Conservation (phyloP, 306 rosid species). For the Vigna radiata region DNA sequence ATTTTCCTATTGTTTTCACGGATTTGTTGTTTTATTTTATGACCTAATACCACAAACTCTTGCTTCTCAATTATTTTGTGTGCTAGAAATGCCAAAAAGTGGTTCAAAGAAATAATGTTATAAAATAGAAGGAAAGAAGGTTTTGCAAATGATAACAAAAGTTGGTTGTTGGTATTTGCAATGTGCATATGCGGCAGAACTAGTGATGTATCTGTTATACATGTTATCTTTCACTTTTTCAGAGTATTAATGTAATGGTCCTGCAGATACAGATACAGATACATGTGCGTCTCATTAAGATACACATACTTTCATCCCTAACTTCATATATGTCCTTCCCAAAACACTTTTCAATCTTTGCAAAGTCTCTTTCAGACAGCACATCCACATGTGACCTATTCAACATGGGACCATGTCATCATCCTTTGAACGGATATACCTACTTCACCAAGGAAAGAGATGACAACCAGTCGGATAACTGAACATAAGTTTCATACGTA, state of each 20-base stretch:
- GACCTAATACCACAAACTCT: background rate
- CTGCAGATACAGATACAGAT: conserved; percentile 17
- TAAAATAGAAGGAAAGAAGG: background rate
- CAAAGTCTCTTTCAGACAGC: conserved; percentile 60
- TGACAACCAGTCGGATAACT: no score
- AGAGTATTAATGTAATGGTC: conserved; percentile 51
- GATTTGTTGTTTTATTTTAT: background rate
- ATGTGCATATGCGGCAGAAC: conserved; percentile 23
- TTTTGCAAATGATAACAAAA: conserved; percentile 30
- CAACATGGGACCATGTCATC: conserved; percentile 57
- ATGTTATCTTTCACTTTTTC: conserved; percentile 23
- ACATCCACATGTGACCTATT: conserved; percentile 59
- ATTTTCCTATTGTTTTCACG: background rate
- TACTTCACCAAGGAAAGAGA: background rate
- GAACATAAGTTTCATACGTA: no score
- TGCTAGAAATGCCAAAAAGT: conserved; percentile 20
- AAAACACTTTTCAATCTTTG: conserved; percentile 46
- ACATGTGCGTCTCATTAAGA: conserved; percentile 53
- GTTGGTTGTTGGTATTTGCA: conserved; percentile 14
- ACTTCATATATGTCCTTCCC: conserved; percentile 40
- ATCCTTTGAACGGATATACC: conserved; percentile 53
- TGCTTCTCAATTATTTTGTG: conserved; percentile 5
- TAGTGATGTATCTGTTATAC: conserved; percentile 25
- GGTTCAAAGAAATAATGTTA: background rate
- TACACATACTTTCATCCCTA: conserved; percentile 44